Conservation (phyloP, 352 stramenopile species). For the Phytopythium helicoides region DNA sequence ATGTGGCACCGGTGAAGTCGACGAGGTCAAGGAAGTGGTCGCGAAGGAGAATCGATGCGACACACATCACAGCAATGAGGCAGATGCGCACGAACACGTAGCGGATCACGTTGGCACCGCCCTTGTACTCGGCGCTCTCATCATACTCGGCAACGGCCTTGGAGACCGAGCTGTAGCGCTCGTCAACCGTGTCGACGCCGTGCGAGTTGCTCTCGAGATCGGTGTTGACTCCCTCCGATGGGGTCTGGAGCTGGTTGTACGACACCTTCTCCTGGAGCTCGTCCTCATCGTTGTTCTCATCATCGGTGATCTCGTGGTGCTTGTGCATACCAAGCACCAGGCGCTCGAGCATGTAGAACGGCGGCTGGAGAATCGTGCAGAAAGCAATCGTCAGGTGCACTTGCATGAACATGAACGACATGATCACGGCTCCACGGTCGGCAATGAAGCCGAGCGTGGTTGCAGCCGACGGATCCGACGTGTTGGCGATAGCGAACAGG, state of each 20-base stretch:
- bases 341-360: constrained; percentile 36
- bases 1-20: constrained; percentile 46
- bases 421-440: constrained; percentile 19
- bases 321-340: constrained; percentile 40
- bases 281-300: constrained; percentile 10
- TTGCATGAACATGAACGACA: constrained; percentile 31
- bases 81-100: constrained; percentile 29
- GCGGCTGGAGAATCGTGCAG: constrained; percentile 32
- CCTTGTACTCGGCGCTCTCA: constrained; percentile 27
- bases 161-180: constrained; percentile 6
- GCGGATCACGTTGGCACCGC: constrained; percentile 22
- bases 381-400: constrained; percentile 41
- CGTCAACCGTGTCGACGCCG: constrained; percentile 1
- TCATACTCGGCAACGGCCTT: constrained; percentile 22
- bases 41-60: constrained; percentile 32
- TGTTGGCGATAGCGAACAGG: constrained; percentile 25
- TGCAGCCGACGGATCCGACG: constrained; percentile 9
- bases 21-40: constrained; percentile 45
- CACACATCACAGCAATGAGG: constrained; percentile 30
- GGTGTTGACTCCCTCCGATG: constrained; percentile 9
- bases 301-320: constrained; percentile 7
- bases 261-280: constrained; percentile 26
- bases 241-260: constrained; percentile 20
- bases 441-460: constrained; percentile 24
- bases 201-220: constrained; percentile 27